Conservation (phyloP, 2,329 filamentous ascomycete species). For the Emericellopsis cladophorae region DNA sequence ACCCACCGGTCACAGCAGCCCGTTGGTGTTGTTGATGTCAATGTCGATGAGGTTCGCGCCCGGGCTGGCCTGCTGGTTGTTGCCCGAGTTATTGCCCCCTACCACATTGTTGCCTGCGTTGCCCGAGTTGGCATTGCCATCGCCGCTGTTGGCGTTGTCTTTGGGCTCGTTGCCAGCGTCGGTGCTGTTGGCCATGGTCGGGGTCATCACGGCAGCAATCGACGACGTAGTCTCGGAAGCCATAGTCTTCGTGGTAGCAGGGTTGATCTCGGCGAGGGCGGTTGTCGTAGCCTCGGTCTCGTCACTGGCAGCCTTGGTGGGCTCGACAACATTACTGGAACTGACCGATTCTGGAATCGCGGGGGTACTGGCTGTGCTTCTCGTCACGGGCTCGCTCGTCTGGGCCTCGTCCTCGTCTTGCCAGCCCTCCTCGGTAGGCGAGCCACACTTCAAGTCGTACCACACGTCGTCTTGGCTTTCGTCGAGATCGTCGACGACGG, state of each 20-base stretch:
- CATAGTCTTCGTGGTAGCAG: background rate
- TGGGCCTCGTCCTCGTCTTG: too few species aligned
- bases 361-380: too few species aligned
- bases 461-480: conserved; percentile 15
- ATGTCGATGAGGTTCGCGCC: background rate
- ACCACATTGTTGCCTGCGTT: background rate
- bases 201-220: too few species aligned
- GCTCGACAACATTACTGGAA: background rate
- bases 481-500: conserved; percentile 15
- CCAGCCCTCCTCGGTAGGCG: conserved; percentile 14
- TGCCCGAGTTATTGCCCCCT: background rate
- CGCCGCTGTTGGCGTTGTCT: background rate
- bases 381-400: too few species aligned
- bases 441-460: conserved; percentile 23
- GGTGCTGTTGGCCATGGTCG: background rate
- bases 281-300: background rate
- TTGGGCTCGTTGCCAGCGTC: background rate
- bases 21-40: too few species aligned
- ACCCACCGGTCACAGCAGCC: too few species aligned
- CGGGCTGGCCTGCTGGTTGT: background rate
- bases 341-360: too few species aligned
- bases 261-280: background rate
- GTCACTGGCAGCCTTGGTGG: background rate
- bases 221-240: background rate
- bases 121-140: background rate